Conservation (phyloP, 257 asterid genomes). For the Rauvolfia tetraphylla region DNA sequence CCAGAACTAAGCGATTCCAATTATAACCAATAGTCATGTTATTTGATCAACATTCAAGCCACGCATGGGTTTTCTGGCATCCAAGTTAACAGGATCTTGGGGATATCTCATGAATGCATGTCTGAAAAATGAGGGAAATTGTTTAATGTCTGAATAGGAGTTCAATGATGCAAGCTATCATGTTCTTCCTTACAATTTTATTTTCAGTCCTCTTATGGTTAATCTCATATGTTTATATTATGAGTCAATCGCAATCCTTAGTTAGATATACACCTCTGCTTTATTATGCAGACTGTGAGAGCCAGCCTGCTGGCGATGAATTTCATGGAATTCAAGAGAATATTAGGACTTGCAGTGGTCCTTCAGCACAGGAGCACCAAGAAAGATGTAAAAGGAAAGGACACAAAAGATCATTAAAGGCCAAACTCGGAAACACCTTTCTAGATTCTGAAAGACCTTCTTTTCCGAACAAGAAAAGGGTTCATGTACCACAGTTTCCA, state of each 20-base stretch:
- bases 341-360: conserved; percentile 12
- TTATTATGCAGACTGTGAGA: conserved; percentile 26
- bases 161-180: background rate
- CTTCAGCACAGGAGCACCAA: conserved; percentile 23
- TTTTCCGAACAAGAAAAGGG: conserved; percentile 86
- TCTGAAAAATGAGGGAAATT: background rate
- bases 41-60: background rate
- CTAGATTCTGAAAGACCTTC: conserved; percentile 44
- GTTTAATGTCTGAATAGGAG: background rate
- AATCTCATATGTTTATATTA: background rate
- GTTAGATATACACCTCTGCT: background rate
- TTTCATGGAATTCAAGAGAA: conserved; percentile 27
- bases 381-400: conserved; percentile 38
- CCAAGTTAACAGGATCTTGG: background rate
- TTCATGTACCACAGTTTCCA: conserved; percentile 54
- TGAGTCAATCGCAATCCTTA: background rate
- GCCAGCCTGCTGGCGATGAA: conserved; percentile 23
- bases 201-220: background rate
- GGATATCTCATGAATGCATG: background rate
- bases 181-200: background rate
- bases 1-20: background rate
- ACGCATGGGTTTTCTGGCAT: background rate
- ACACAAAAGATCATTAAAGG: conserved; percentile 26
- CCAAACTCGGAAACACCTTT: conserved; percentile 22
- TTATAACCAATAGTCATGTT: background rate